Conservation (phyloP, 495 filamentous ascomycete species). For the Hypoxylon cercidicola region DNA sequence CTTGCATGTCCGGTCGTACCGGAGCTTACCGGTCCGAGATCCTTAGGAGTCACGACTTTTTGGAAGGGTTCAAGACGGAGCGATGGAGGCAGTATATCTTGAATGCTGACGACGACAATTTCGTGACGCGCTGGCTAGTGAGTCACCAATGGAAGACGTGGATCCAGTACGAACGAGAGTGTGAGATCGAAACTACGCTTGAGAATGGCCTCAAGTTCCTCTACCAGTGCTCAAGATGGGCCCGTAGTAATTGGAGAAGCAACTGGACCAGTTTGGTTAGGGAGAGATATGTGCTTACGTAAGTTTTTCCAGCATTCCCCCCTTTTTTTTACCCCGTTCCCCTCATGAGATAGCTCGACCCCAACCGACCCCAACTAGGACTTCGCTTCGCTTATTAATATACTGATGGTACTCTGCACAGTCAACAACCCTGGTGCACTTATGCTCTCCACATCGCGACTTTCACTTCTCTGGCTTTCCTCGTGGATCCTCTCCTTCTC, state of each 20-base stretch:
- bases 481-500: constrained; percentile 62
- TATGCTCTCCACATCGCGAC: constrained; percentile 70
- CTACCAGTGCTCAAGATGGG: constrained; percentile 69
- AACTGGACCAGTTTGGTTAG: constrained; percentile 66
- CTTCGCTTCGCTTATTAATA: constrained; percentile 9
- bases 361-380: constrained; percentile 21
- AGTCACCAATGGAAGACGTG: constrained; percentile 65
- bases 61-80: constrained; percentile 67
- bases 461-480: constrained; percentile 67
- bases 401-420: constrained; percentile 33
- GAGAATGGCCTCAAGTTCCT: constrained; percentile 66
- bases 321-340: background rate
- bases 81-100: constrained; percentile 61
- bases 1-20: constrained; percentile 65
- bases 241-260: constrained; percentile 72
- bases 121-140: constrained; percentile 71
- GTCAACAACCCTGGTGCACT: constrained; percentile 67
- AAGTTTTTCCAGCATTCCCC: constrained; percentile 40
- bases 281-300: constrained; percentile 63
- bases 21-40: constrained; percentile 60
- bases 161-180: constrained; percentile 68
- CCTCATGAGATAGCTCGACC: background rate
- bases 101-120: constrained; percentile 77
- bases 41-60: constrained; percentile 56
- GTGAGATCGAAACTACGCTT: constrained; percentile 69